Base-by-base conservation (phyloP, 306 rosid genomes). In the Boehmeria nivea region DNA sequence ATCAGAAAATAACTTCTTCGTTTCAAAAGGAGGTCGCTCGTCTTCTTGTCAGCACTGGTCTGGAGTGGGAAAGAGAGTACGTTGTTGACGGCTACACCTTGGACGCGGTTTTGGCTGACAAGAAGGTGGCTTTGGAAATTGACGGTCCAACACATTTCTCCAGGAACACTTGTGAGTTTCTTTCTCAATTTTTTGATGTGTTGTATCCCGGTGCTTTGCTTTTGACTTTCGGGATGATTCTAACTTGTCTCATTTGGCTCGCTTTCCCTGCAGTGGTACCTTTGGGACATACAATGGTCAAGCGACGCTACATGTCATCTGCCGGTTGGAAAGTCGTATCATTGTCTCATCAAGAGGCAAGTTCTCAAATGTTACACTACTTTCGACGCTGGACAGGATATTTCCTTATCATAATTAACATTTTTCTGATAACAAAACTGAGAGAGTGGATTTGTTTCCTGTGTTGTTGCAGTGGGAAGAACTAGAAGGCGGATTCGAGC, bases 101-200 rank as follows among this genome's bases (percentile, higher is more conserved):
- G 72, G 98, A 91, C 65, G 96, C 95, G 12, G 95, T 80, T 48
- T 3, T 84, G 59, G 59, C 78, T 60, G 89, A 80, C 71, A 84
- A 80, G 82, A 84, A 78, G 77, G 64, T 91, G 69, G 96, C 89
- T 66, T 40, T 91, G 76, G 98, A 91, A 75, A 91, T 91, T 66
- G 96, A 91, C 75, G 98, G 98, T 48, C 96, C 96, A 53, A 84
- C 96, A 12, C 98, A 91, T 78, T 91, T 91, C 87, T 87, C 98
- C 39, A 84, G 98, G 81, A 91, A 91, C 39, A 76, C 85, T 3
- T 85, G 98, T 87, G 56, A 24, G 86, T 83, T 45, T 25, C 39
- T 67, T 61, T 42, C 15, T 8, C 24, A n/a, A 26, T 25, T 2
- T 57, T 17, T 43, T 60, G n/a, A n/a, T n/a, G n/a, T 31, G 21